Conservation (phyloP, 768 basidiomycete genomes). For the Mrakia frigida region DNA sequence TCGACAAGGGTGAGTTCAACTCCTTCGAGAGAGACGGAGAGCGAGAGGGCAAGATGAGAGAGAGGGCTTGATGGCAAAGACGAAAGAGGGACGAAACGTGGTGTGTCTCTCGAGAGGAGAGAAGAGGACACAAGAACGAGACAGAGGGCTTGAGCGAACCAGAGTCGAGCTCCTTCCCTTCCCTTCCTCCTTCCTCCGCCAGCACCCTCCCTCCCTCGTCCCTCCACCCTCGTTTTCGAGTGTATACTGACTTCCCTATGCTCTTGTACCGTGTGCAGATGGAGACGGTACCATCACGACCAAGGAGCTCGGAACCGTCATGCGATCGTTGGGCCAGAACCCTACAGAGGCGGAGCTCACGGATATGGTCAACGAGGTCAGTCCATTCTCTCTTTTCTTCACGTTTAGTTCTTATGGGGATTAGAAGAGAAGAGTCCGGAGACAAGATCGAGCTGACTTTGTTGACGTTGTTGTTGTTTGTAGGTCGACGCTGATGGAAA, state of each 20-base stretch:
- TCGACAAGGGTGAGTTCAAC: constrained; percentile 73
- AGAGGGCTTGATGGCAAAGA: no score
- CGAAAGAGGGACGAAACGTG: no score
- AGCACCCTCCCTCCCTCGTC: neutral
- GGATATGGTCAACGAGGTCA: constrained; percentile 85
- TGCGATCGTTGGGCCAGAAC: constrained; percentile 89
- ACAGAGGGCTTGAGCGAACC: no score
- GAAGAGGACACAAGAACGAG: no score
- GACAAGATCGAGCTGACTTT: no score
- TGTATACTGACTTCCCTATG: neutral
- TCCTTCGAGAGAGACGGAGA: no score
- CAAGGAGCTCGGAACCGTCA: constrained; percentile 83
- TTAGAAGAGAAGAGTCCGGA: no score
- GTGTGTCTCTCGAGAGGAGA: no score
- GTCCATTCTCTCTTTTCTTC: constrained; percentile 21
- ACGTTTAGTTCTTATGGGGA: no score
- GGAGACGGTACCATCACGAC: constrained; percentile 91
- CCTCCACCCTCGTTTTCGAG: no score
- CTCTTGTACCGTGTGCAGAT: constrained; percentile 51
- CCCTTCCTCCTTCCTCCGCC: neutral
- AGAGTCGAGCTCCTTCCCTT: neutral
- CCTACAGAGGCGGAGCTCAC: constrained; percentile 85
- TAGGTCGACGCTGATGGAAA: constrained; percentile 78
- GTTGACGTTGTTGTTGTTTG: neutral
- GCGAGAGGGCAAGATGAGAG: no score